phyloP scores from a whole-genome alignment of 2,329 filamentous ascomycete species.

The Neonectria faginata region DNA sequence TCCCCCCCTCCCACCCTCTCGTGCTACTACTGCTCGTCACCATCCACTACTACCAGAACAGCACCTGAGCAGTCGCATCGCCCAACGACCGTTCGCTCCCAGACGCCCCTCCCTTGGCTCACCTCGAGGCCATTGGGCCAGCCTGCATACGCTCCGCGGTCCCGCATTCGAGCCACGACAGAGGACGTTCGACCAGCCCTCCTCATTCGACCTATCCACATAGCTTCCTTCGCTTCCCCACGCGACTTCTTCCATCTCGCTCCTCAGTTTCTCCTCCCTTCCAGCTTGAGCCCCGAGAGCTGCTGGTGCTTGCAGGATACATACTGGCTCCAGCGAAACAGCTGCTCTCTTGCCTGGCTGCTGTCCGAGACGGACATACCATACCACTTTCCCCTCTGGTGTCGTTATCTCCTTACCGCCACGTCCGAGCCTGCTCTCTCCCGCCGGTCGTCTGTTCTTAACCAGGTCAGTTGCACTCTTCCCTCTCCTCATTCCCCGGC shows the following conservation, averaged over 20 bases:
- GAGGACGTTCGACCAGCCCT: constrained; percentile 48
- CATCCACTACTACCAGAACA: constrained; percentile 43
- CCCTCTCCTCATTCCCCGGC: constrained; percentile 34
- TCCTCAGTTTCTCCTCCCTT: constrained; percentile 49
- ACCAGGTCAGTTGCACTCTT: constrained; percentile 47
- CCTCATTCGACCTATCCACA: constrained; percentile 52
- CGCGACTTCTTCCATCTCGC: constrained; percentile 49
- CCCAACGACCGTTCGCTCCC: constrained; percentile 46
- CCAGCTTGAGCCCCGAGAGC: constrained; percentile 47
- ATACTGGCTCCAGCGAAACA: constrained; percentile 49
- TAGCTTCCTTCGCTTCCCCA: constrained; percentile 50
- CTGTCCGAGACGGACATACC: constrained; percentile 41
- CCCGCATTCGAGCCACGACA: constrained; percentile 57
- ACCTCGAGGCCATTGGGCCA: constrained; percentile 51
- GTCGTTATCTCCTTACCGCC: constrained; percentile 47
- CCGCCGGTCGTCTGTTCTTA: constrained; percentile 39
- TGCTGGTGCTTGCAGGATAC: constrained; percentile 51
- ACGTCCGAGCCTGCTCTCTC: constrained; percentile 40
- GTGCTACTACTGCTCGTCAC: constrained; percentile 43
- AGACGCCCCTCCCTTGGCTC: constrained; percentile 46
- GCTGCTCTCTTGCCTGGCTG: constrained; percentile 41
- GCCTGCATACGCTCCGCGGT: constrained; percentile 52
- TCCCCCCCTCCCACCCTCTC: constrained; percentile 40
- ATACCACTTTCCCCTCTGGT: constrained; percentile 46
- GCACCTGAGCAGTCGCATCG: constrained; percentile 45